Conservation (phyloP, 371 early-diverging fungal genomes). For the Saksenaea vasiformis region DNA sequence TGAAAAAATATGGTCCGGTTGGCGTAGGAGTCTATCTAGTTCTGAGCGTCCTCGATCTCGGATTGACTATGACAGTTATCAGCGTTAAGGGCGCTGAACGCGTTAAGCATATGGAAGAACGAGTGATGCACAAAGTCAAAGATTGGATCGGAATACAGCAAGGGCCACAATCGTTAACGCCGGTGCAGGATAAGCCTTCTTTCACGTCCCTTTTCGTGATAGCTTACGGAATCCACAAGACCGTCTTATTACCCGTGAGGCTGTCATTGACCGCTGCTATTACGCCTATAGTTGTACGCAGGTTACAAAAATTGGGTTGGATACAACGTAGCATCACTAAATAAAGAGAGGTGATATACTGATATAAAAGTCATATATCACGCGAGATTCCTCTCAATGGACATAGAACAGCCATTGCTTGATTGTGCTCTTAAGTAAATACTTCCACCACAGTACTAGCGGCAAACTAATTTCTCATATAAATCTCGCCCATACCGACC, state of each 20-base stretch:
- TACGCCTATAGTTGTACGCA: conserved; percentile 24
- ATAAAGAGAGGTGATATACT: no score
- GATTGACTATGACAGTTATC: conserved; percentile 34
- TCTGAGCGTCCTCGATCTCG: conserved; percentile 32
- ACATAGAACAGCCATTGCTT: no score
- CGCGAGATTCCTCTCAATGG: no score
- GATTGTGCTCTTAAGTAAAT: no score
- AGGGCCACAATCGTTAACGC: background rate
- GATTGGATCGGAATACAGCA: conserved; percentile 24
- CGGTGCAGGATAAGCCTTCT: conserved; percentile 22
- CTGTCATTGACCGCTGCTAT: conserved; percentile 35
- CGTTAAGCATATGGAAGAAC: conserved; percentile 29
- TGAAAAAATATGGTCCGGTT: conserved; percentile 37
- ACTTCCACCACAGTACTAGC: no score
- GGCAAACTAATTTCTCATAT: no score
- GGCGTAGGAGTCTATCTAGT: conserved; percentile 32
- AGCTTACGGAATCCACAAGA: conserved; percentile 46
- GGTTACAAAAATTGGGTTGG: conserved; percentile 15
- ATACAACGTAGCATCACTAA: background rate
- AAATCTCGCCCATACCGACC: no score
- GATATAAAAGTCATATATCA: no score
- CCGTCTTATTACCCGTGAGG: conserved; percentile 33
- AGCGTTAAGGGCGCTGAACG: conserved; percentile 30
- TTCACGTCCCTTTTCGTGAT: conserved; percentile 27
- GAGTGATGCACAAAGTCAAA: conserved; percentile 20